These are phyloP conservation scores for Taphrina wiesneri DNA, from an alignment of 1,139 yeast genomes.

Conservation along the genomic window DNA sequence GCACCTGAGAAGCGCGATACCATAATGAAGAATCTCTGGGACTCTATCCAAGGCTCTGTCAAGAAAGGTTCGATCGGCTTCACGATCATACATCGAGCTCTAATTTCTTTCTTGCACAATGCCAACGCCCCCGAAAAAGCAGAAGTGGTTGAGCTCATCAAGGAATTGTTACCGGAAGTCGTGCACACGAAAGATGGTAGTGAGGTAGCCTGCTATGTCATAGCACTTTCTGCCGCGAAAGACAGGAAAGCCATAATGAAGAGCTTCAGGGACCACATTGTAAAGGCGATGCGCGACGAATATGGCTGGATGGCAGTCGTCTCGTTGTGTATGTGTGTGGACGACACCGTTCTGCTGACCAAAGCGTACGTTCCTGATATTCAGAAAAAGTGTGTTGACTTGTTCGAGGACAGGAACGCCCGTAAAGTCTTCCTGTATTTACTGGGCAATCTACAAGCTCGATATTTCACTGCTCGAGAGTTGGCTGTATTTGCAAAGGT, in stretches of 20 bases:
- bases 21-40: constrained; percentile 71
- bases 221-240: constrained; percentile 85
- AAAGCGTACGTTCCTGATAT: constrained; percentile 69
- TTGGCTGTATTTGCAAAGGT: constrained; percentile 62
- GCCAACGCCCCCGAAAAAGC: constrained; percentile 70
- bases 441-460: constrained; percentile 68
- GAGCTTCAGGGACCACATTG: constrained; percentile 70
- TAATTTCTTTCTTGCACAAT: constrained; percentile 80
- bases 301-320: constrained; percentile 80
- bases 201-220: constrained; percentile 78
- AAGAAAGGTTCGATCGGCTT: constrained; percentile 96
- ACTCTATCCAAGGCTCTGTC: constrained; percentile 85
- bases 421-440: constrained; percentile 87
- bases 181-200: constrained; percentile 95
- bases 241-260: constrained; percentile 81
- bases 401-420: constrained; percentile 71
- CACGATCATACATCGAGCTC: constrained; percentile 93
- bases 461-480: constrained; percentile 73
- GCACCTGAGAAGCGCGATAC: constrained; percentile 80
- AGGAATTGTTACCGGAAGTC: constrained; percentile 89
- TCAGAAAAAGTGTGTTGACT: constrained; percentile 57
- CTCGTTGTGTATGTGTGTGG: constrained; percentile 80
- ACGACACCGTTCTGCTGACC: constrained; percentile 81
- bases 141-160: constrained; percentile 77
- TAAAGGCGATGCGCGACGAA: constrained; percentile 76